Evolutionary conservation across 176 grass and related monocot species (phyloP), one percentile per base, ranked within the genome.

Genomic region (Luzula sylvatica): DNA sequence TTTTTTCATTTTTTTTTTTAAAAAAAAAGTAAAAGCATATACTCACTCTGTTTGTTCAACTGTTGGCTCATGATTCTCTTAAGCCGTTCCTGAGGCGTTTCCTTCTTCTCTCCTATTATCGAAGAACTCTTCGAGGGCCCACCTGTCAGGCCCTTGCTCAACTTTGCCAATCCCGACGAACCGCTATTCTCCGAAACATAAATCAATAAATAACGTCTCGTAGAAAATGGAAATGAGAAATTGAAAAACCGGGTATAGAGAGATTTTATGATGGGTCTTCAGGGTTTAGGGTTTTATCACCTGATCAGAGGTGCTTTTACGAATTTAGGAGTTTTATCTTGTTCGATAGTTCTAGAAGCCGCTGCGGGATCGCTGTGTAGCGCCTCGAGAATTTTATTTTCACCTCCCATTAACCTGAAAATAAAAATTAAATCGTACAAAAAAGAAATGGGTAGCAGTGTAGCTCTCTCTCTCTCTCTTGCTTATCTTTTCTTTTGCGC

Each of bases 21-120:
- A 39, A 20, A 25, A 39, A 55, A 19, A 15, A 9, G 61, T 47
- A 72, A 72, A 71, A 14, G 72, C 78, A 55, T 92, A n/a, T n/a
- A n/a, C n/a, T n/a, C n/a, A 98, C 93, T 98, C 74, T 98, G 93
- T 52, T 98, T 98, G 70, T 92, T 98, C 71, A 98, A 76, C 65
- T 98, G 93, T 87, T 98, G 90, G 73, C 93, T 98, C 93, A 98
- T 98, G 82, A 92, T 98, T 65, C 93, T 81, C 42, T 98, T 90
- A 58, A 98, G 92, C 15, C 92, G 82, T 72, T 98, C 92, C 67
- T 87, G 92, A n/a, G 92, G 92, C 26, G 92, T 98, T 76, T 98
- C 93, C 62, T 92, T 98, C 78, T 90, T 98, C 66, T 90, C 81
- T 48, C 71, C 74, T 7, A n/a, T n/a, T n/a, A 35, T 35, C 46